phyloP scores from a whole-genome alignment of 257 asterid species.

The Nicotiana noctiflora region DNA sequence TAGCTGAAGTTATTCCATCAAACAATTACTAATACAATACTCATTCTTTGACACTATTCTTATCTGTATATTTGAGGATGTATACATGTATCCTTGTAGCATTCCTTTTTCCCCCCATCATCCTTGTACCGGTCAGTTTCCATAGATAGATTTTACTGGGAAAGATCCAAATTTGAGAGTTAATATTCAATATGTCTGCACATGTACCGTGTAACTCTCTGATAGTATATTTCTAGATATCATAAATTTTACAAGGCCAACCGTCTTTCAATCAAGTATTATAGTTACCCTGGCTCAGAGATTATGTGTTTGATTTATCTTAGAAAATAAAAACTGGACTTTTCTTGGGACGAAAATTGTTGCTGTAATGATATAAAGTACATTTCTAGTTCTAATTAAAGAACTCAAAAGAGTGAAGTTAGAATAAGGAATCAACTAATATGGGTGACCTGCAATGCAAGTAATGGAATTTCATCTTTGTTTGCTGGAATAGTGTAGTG shows the following conservation, averaged over 20 bases:
- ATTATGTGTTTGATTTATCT: background rate
- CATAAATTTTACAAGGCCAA: background rate
- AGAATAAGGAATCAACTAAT: background rate
- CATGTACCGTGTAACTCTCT: background rate
- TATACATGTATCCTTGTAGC: background rate
- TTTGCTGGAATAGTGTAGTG: too few relatives aligned
- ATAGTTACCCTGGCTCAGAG: background rate
- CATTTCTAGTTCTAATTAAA: background rate
- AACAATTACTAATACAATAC: background rate
- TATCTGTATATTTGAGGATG: background rate
- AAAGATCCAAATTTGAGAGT: background rate
- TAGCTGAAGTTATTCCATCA: conserved; percentile 9
- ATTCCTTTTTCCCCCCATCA: background rate
- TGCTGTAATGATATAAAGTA: background rate
- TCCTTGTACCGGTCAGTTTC: background rate
- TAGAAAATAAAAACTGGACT: background rate
- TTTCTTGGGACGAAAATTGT: background rate
- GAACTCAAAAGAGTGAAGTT: background rate
- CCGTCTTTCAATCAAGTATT: background rate
- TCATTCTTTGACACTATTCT: background rate
- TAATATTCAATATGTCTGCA: background rate
- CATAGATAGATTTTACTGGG: background rate
- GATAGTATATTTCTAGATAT: background rate
- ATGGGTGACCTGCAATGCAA: too few relatives aligned
- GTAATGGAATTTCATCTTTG: too few relatives aligned